These are phyloP conservation scores for Cymbopogon citratus DNA, from an alignment of 176 grass and related monocot species.

Conservation along the genomic window DNA sequence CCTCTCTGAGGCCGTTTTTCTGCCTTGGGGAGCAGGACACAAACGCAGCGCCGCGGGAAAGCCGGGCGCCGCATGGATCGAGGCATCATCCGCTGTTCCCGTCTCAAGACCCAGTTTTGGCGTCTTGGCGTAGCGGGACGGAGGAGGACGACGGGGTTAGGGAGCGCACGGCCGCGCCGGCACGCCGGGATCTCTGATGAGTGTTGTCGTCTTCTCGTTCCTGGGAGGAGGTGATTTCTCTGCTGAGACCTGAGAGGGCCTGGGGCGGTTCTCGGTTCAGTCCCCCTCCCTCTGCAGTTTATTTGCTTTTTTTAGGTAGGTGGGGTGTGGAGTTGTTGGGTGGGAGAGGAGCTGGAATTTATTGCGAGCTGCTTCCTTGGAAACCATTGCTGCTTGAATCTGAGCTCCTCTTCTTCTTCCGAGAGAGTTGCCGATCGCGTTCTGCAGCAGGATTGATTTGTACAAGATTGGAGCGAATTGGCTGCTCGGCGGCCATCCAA, in stretches of 20 bases:
- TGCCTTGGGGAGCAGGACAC: background rate
- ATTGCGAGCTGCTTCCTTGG: constrained; percentile 22
- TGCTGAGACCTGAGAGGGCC: background rate
- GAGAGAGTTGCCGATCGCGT: background rate
- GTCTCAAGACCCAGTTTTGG: constrained; percentile 24
- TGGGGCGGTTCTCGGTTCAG: background rate
- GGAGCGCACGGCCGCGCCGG: background rate
- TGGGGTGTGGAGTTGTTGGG: constrained; percentile 27
- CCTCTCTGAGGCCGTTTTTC: background rate
- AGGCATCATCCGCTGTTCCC: background rate
- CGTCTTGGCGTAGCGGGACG: background rate
- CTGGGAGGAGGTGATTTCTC: background rate
- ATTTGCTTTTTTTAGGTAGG: constrained; percentile 27
- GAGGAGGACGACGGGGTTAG: background rate
- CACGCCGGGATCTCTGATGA: constrained; percentile 45
- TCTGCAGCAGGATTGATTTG: background rate
- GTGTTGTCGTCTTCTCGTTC: constrained; percentile 15
- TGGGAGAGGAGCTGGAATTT: constrained; percentile 28
- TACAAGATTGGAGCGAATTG: background rate
- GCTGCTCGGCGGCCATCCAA: background rate
- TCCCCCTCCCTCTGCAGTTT: constrained; percentile 8
- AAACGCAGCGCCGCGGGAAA: background rate
- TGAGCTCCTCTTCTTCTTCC: constrained; percentile 6
- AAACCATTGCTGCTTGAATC: constrained; percentile 2
- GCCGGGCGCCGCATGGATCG: constrained; percentile 36